Base-by-base conservation (phyloP, 1,284 basidiomycete species). In the Veloboletus limbatus region DNA sequence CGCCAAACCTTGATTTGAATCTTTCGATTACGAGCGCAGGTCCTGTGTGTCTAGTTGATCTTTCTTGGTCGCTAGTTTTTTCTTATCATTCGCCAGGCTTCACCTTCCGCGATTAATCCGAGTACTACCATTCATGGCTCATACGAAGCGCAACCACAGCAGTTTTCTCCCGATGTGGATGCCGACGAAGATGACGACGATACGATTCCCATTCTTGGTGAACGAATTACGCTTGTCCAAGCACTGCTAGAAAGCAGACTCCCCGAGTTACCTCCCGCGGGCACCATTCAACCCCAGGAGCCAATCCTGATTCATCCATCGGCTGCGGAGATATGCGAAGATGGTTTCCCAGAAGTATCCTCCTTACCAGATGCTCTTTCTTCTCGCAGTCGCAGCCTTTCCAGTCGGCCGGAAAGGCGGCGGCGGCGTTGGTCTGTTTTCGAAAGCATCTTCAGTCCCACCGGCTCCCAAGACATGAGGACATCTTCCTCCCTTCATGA, bases 181-280 rank as follows among this genome's bases (percentile, higher is more conserved):
- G 73, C 63, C 11, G 86, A 85, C 21, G 84, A 83, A n/a, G 82
- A 81, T n/a, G 81, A 81, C 13, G 78, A 74, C 21, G 73, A 70
- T 13, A 74, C 78, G 43, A 46, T 51, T 31, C 40, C 47, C 30
- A 49, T 54, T 60, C 59, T 54, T 43, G 47, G 59, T 20, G 83
- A 86, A 42, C 74, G 76, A 11, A 83, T 90, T 38, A 82, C 80
- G 28, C 75, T 91, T 33, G 81, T 76, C 0, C 81, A 91, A 53
- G 82, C 82, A 16, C 68, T 91, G 16, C 60, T 85, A 48, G 88
- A 91, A 67, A 91, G 88, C 56, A 79, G 88, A 35, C 63, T 88
- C 40, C 85, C 88, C 7, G 75, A 83, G 38, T 60, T 87, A 8
- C 84, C 87, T 11, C 88, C 87, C 9, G 69, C 72, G 30, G 88